Conservation (phyloP, 441 rosid species). For the Erysimum cheiri region DNA sequence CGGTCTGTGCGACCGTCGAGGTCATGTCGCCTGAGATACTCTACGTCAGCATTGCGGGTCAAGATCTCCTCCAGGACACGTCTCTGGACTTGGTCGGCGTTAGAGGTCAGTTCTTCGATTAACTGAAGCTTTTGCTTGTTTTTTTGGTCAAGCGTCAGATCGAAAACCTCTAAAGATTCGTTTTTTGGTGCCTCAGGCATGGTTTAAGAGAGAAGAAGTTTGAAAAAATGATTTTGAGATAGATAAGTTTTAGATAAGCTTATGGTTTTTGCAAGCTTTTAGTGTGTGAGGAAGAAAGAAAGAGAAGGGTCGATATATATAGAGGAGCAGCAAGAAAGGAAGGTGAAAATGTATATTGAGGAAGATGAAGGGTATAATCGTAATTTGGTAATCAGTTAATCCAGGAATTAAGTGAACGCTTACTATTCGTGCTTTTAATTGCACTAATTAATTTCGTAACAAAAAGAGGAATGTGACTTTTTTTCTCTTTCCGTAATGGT, state of each 20-base stretch:
- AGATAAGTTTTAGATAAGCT: slow-evolving; percentile 5
- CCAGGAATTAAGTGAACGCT: slow-evolving; percentile 20
- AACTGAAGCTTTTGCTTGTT: slow-evolving; percentile 66
- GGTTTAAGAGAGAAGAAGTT: slow-evolving; percentile 27
- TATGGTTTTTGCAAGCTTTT: slow-evolving; percentile 32
- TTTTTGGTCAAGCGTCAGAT: slow-evolving; percentile 54
- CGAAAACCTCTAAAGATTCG: slow-evolving; percentile 40
- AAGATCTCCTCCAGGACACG: slow-evolving; percentile 78
- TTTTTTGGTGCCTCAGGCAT: slow-evolving; percentile 92
- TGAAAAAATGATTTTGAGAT: background rate
- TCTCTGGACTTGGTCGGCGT: slow-evolving; percentile 75
- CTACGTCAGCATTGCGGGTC: slow-evolving; percentile 82
- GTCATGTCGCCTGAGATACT: slow-evolving; percentile 75
- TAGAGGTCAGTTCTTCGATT: slow-evolving; percentile 79
- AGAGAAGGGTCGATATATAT: slow-evolving; percentile 58
- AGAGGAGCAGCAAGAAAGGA: slow-evolving; percentile 35
- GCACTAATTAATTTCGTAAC: background rate
- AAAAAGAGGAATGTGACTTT: slow-evolving; percentile 4
- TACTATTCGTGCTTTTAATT: slow-evolving; percentile 33
- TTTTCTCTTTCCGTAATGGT: slow-evolving; percentile 23
- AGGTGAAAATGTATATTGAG: slow-evolving; percentile 31
- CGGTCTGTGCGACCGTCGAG: slow-evolving; percentile 68
- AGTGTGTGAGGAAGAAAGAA: slow-evolving; percentile 57
- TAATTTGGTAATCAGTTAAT: background rate
- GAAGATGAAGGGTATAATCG: slow-evolving; percentile 37